A percentile compares a stretch with the other conserved stretches of the same genome.
Evolutionary conservation across 768 basidiomycete species (phyloP).

Genomic region (Mycena alexandri): DNA sequence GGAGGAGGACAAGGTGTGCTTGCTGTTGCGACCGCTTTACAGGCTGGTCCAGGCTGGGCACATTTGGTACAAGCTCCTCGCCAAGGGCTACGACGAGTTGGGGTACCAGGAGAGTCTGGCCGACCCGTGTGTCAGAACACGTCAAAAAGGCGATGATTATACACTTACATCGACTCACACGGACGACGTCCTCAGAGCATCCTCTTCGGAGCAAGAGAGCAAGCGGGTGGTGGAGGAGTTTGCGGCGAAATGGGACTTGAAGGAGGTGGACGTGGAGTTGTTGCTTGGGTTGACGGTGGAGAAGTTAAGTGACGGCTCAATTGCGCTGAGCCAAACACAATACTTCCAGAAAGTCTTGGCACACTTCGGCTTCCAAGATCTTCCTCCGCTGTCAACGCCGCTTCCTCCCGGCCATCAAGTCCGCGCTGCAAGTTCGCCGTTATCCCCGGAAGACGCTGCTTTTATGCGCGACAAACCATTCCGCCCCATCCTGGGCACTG

Average conservation of each 20-base stretch:
- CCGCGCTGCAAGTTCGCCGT: background rate
- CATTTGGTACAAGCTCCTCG: slow-evolving; percentile 19
- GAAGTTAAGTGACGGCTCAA: slow-evolving; percentile 13
- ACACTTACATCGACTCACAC: slow-evolving; percentile 28
- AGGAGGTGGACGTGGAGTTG: slow-evolving; percentile 13
- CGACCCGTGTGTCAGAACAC: no score
- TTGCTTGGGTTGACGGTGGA: slow-evolving; percentile 30
- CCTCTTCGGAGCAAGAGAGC: slow-evolving; percentile 21
- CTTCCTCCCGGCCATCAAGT: no score
- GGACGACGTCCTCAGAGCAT: slow-evolving; percentile 21
- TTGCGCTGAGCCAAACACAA: background rate
- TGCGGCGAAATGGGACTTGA: slow-evolving; percentile 26
- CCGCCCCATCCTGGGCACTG: slow-evolving; percentile 26
- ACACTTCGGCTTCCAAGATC: slow-evolving; percentile 10
- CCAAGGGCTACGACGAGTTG: slow-evolving; percentile 7
- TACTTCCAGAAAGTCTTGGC: slow-evolving; percentile 25
- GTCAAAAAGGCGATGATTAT: background rate
- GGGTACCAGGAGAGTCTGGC: slow-evolving; percentile 21
- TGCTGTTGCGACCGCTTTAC: no score
- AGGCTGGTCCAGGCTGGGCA: slow-evolving; percentile 20
- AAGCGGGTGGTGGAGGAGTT: slow-evolving; percentile 29
- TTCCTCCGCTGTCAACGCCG: slow-evolving; percentile 21
- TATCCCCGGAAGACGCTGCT: slow-evolving; percentile 13
- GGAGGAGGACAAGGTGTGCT: slow-evolving; percentile 30
- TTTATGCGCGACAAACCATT: slow-evolving; percentile 40